Base-by-base conservation (phyloP, 2,329 filamentous ascomycete species). In the Chaetomium globosum region DNA sequence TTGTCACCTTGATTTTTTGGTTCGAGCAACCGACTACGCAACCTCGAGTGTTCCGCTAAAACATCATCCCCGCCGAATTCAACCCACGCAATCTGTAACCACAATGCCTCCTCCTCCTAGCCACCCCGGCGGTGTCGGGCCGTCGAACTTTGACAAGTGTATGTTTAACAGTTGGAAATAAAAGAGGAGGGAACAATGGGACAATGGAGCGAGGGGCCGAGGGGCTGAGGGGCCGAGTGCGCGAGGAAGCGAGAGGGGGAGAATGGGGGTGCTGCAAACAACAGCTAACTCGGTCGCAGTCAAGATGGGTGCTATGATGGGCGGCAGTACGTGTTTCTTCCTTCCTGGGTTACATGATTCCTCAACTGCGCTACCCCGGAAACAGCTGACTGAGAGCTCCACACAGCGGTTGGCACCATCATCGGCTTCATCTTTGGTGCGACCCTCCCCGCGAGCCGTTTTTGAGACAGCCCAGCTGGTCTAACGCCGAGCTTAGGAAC, bases 281-380 rank as follows among this genome's bases (percentile, higher is more conserved):
- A 36, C 19, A 64, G 70, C 76, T 77, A 74, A 76, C 74, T 65
- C 65, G 28, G 65, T 71, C 62, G 71, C 77, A 96, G 93, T 93
- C 78, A 97, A 97, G 84, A 97, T 98, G 93, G 95, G 95, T 73
- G 93, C 91, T 69, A 89, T 99, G 89, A 98, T 98, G 93, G 95
- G 95, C 73, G 92, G 93, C 77, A 96, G 94, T 98, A 90, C 74
- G 93, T 86, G 16, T 12, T 39, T 19, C 8, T 21, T 21, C 46
- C 21, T 23, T 23, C 8, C 19, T 8, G 2, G 39, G 7, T n/a
- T 12, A 23, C 57, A 12, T 4, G n/a, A 7, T 2, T 3, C 19
- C 43, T 8, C 13, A 3, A 28, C 21, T 31, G 12, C 23, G n/a
- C 19, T 33, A n/a, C 19, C 19, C 13, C 28, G 10, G 16, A 28